Base-by-base conservation (phyloP, 1,284 basidiomycete genomes). In the Austroboletus niveus region DNA sequence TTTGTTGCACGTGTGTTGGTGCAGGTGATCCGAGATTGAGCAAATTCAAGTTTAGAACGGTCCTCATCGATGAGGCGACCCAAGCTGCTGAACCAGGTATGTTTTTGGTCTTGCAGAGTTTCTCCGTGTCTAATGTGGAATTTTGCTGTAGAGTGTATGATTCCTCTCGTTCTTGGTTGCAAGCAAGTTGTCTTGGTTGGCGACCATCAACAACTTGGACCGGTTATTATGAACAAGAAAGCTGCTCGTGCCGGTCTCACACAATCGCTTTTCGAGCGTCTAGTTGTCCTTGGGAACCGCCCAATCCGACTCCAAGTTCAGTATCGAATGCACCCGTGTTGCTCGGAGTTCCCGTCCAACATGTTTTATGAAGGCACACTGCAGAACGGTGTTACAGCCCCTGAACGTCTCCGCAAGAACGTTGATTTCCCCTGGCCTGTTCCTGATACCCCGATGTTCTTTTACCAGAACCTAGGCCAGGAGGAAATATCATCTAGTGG, bases 211-310 rank as follows among this genome's bases (percentile, higher is more conserved):
- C 97, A 99, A 80, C 86, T 99, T 45, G 97, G 97, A 1, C 97
- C 97, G 9, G 97, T 98, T 61, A 98, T 99, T 69, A 99, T 99
- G 97, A 99, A 98, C 84, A 99, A 98, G 82, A 98, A 99, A 70
- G 97, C 96, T 1, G 97, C 97, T 0, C 87, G 94, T 14, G 97
- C 97, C 0, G 97, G 97, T 30, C 80, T 99, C 41, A 98, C 94
- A 0, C 95, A 98, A 69, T 98, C 95, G 1, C 85, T 99, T 24
- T 99, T 99, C 65, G 97, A 99, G 71, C 89, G 97, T 36, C 85
- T 99, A 47, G 94, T 99, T 58, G 81, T 98, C 46, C 86, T 99
- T 50, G 89, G 90, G 44, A 99, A 99, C 71, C 84, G 94, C 24
- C 97, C 97, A 17, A 99, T 99, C 64, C 94, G 97, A 56, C 82